Base-by-base conservation (phyloP, 495 filamentous ascomycete genomes). In the Xylaria longipes region DNA sequence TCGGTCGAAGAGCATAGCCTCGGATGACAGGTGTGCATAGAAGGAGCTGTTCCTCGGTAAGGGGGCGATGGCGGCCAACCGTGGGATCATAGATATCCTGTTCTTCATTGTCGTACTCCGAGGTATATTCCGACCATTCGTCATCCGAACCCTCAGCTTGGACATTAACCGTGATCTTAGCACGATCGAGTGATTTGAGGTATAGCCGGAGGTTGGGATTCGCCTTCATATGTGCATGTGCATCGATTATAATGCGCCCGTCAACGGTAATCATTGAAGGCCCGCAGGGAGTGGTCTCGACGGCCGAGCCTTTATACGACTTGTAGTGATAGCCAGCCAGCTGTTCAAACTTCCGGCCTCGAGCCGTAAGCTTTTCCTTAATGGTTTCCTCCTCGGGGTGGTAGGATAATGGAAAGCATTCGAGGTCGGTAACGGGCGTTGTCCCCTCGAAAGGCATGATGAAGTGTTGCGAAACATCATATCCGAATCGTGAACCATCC, bases 301-400 rank as follows among this genome's bases (percentile, higher is more conserved):
- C 76, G 60, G 77, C 79, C 35, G 58, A 71, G 29, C 88, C 91
- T 27, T 84, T 78, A 73, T 91, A 91, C 8, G 82, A 75, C 75
- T 87, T 89, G 82, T 90, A 91, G 71, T 90, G 86, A 56, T 85
- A 86, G 2, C 91, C 90, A 50, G 83, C 82, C 27, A 90, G 83
- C 35, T 74, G 72, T 71, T 89, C 84, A 71, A 88, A 89, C 9
- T 75, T 58, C 63, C 80, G 81, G n/a, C 88, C 89, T 7, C 85
- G 82, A 54, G 80, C 77, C 9, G 84, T 76, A 52, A 90, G 73
- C 7, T 73, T 56, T 33, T 78, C 78, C 1, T 57, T 69, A 17
- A 89, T 71, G 14, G 68, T 78, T 1, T 85, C 79, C 58, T 78
- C 76, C 11, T 88, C 78, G 0, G 78, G 69, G 76, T 92, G 89